These are phyloP conservation scores for Calonectria pauciramosa DNA, from an alignment of 2,329 filamentous ascomycete genomes.

Conservation along the genomic window DNA sequence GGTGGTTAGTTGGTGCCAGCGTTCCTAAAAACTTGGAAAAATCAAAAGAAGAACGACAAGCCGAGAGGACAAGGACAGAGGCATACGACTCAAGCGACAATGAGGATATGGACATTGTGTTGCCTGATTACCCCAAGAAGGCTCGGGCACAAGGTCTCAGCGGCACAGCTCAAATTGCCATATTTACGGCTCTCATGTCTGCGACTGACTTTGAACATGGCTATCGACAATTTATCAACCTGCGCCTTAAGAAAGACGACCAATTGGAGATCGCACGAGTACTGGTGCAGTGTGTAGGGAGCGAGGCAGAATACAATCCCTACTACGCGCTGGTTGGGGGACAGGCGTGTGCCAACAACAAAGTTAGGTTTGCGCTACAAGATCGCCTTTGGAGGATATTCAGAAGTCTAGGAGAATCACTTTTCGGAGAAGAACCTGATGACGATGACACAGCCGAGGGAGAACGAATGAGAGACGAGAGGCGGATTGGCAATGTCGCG, in stretches of 20 bases:
- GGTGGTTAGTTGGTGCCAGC: slow-evolving; percentile 99
- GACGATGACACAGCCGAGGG: slow-evolving; percentile 67
- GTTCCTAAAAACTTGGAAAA: slow-evolving; percentile 67
- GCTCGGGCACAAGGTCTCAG: slow-evolving; percentile 88
- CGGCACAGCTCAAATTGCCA: slow-evolving; percentile 87
- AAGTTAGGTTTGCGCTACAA: slow-evolving; percentile 87
- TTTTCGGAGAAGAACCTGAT: slow-evolving; percentile 75
- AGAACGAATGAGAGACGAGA: slow-evolving; percentile 61
- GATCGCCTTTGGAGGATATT: slow-evolving; percentile 90
- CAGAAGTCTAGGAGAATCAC: slow-evolving; percentile 84
- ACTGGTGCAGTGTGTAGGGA: slow-evolving; percentile 86
- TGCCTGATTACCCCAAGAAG: slow-evolving; percentile 79
- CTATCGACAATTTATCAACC: slow-evolving; percentile 81
- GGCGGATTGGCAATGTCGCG: slow-evolving; percentile 66
- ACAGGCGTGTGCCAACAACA: slow-evolving; percentile 79
- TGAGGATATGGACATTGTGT: slow-evolving; percentile 62
- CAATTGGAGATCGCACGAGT: slow-evolving; percentile 90
- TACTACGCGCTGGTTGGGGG: slow-evolving; percentile 92
- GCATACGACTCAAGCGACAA: slow-evolving; percentile 52
- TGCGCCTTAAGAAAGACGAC: slow-evolving; percentile 88
- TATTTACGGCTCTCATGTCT: slow-evolving; percentile 92
- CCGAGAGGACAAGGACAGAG: slow-evolving; percentile 47
- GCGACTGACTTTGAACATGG: slow-evolving; percentile 88
- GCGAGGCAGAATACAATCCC: slow-evolving; percentile 88
- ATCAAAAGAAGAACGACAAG: slow-evolving; percentile 35